Conservation (phyloP, 768 basidiomycete genomes). For the Phaeotremella skinneri region DNA sequence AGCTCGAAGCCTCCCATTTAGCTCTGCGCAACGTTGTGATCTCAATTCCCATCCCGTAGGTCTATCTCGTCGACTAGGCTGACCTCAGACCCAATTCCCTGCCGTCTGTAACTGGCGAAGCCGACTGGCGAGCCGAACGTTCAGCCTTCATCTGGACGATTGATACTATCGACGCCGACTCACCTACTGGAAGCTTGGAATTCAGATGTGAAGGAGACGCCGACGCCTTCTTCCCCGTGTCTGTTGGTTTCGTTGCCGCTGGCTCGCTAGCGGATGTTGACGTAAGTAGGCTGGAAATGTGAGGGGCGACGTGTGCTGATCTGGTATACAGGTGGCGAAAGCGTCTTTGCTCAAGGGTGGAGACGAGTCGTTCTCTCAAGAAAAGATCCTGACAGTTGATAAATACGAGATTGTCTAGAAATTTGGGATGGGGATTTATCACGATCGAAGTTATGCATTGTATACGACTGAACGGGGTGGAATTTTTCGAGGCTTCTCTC, state of each 20-base stretch:
- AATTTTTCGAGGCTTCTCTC: neutral
- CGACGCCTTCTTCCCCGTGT: conserved; percentile 88
- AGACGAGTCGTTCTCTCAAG: conserved; percentile 60
- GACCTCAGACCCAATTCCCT: conserved; percentile 27
- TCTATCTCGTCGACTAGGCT: conserved; percentile 26
- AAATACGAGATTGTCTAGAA: conserved; percentile 57
- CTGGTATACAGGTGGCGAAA: conserved; percentile 41
- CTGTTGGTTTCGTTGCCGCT: conserved; percentile 72
- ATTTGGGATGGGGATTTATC: neutral
- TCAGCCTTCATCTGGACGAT: conserved; percentile 82
- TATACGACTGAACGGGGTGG: neutral
- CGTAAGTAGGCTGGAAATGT: conserved; percentile 56
- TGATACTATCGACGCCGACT: conserved; percentile 61
- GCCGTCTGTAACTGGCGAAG: conserved; percentile 39
- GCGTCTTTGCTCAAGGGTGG: conserved; percentile 60
- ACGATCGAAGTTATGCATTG: conserved; percentile 1
- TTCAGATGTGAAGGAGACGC: conserved; percentile 87
- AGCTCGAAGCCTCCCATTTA: conserved; percentile 80
- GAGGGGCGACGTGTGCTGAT: too few species aligned
- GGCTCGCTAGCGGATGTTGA: conserved; percentile 77
- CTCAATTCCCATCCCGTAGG: conserved; percentile 88
- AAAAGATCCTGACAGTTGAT: conserved; percentile 58
- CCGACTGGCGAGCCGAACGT: conserved; percentile 74
- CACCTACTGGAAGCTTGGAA: conserved; percentile 77
- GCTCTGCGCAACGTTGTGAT: conserved; percentile 81